Percentiles rank a stretch among this genome's conserved stretches.
These are phyloP conservation scores for Pichia sp. DNA, from an alignment of 1,139 yeast genomes.

Conservation along the genomic window DNA sequence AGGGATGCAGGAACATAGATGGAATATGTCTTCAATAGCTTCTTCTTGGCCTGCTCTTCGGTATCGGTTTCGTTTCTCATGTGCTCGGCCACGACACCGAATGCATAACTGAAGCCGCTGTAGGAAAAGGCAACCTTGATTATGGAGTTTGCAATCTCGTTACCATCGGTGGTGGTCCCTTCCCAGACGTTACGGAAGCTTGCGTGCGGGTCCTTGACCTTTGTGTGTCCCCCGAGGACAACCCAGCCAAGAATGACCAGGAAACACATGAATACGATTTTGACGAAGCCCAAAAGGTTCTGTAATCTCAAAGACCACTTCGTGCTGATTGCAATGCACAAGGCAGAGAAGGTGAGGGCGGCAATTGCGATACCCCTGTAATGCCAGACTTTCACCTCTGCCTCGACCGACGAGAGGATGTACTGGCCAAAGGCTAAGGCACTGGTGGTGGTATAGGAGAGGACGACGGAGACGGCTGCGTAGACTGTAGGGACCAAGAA, in stretches of 20 bases:
- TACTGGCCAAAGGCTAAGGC: constrained; percentile 44
- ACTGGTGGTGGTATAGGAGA: constrained; percentile 41
- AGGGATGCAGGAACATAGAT: constrained; percentile 38
- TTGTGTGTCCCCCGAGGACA: constrained; percentile 40
- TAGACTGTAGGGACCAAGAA: constrained; percentile 41
- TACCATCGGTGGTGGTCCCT: constrained; percentile 41
- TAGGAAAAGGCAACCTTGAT: constrained; percentile 43
- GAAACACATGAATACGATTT: constrained; percentile 38
- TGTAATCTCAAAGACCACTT: constrained; percentile 36
- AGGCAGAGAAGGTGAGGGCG: constrained; percentile 34
- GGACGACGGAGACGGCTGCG: constrained; percentile 41
- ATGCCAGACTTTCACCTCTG: constrained; percentile 38
- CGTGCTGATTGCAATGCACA: constrained; percentile 34
- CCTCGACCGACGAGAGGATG: constrained; percentile 38
- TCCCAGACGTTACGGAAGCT: constrained; percentile 36
- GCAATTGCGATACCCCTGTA: constrained; percentile 43
- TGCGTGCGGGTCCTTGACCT: constrained; percentile 32
- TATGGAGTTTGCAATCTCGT: constrained; percentile 42
- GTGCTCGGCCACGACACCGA: constrained; percentile 40
- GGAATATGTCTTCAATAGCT: constrained; percentile 32
- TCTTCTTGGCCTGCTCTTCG: constrained; percentile 36
- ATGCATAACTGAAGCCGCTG: constrained; percentile 40
- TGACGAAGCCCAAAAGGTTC: constrained; percentile 39
- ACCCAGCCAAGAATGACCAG: constrained; percentile 39
- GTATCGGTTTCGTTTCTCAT: constrained; percentile 27